Conservation (phyloP, 805 yeast species). For the Candida tammaniensis region DNA sequence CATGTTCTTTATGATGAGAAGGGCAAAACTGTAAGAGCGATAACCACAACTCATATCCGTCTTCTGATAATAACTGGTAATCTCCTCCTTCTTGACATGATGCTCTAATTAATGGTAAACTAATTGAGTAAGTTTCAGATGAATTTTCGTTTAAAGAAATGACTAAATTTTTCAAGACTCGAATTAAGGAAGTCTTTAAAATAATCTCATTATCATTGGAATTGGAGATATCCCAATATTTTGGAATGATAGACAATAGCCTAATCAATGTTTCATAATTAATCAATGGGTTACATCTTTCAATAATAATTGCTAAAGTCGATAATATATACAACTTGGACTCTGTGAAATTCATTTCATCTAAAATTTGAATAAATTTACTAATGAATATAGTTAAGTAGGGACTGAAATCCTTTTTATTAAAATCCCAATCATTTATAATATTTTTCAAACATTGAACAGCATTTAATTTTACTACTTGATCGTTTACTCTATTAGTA, state of each 20-base stretch:
- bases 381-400: slow-evolving; percentile 53
- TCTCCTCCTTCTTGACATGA: slow-evolving; percentile 47
- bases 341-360: slow-evolving; percentile 59
- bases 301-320: slow-evolving; percentile 60
- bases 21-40: slow-evolving; percentile 64
- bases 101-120: slow-evolving; percentile 63
- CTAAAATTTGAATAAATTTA: slow-evolving; percentile 49
- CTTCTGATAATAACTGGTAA: slow-evolving; percentile 68
- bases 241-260: slow-evolving; percentile 59
- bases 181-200: slow-evolving; percentile 35
- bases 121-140: slow-evolving; percentile 46
- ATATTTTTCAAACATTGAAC: slow-evolving; percentile 64
- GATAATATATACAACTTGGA: slow-evolving; percentile 73
- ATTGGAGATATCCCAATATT: slow-evolving; percentile 66
- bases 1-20: slow-evolving; percentile 11
- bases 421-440: slow-evolving; percentile 86
- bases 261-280: slow-evolving; percentile 49
- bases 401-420: slow-evolving; percentile 64
- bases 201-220: slow-evolving; percentile 39
- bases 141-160: slow-evolving; percentile 56
- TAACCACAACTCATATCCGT: slow-evolving; percentile 85
- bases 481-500: slow-evolving; percentile 53
- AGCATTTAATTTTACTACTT: slow-evolving; percentile 77
- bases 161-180: slow-evolving; percentile 58
- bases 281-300: slow-evolving; percentile 63